These are phyloP conservation scores for Colletotrichum cuscutae DNA, from an alignment of 2,329 filamentous ascomycete genomes.

Conservation along the genomic window DNA sequence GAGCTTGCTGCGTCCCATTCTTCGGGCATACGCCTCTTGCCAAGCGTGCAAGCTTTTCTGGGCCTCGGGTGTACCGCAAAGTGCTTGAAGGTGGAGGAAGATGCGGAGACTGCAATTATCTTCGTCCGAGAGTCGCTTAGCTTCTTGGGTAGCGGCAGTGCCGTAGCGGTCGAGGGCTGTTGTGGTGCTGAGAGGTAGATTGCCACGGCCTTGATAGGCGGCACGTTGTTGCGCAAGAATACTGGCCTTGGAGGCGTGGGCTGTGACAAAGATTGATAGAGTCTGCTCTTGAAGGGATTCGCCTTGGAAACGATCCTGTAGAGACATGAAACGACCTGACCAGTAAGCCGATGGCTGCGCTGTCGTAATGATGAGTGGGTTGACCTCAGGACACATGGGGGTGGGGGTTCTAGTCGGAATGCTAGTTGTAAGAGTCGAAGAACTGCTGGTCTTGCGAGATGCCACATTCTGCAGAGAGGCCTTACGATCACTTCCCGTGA, in stretches of 20 bases:
- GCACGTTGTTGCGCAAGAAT: constrained; percentile 9
- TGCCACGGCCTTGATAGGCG: constrained; percentile 16
- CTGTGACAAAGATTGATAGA: constrained; percentile 15
- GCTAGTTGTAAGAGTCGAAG: constrained; percentile 15
- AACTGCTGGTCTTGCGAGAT: constrained; percentile 32
- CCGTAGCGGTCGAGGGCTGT: constrained; percentile 26
- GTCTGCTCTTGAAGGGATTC: constrained; percentile 42
- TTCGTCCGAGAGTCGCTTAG: constrained; percentile 24
- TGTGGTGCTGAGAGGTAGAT: constrained; percentile 30
- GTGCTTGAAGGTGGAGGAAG: constrained; percentile 56
- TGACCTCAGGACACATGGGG: neutral
- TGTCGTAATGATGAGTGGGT: constrained; percentile 44
- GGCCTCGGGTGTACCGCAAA: constrained; percentile 60
- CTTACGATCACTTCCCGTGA: constrained; percentile 24
- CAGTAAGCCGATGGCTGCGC: constrained; percentile 66
- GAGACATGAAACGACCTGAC: constrained; percentile 68
- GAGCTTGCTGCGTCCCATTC: constrained; percentile 47
- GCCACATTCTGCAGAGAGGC: neutral
- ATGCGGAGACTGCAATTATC: constrained; percentile 40
- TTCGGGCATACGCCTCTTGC: constrained; percentile 60
- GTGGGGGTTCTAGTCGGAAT: constrained; percentile 25
- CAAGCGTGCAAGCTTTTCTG: constrained; percentile 58
- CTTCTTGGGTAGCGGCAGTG: constrained; percentile 1
- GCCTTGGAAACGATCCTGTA: constrained; percentile 63
- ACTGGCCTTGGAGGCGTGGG: constrained; percentile 20